Evolutionary conservation across 306 rosid species (phyloP).

Genomic region (Cucurbita pepo): DNA sequence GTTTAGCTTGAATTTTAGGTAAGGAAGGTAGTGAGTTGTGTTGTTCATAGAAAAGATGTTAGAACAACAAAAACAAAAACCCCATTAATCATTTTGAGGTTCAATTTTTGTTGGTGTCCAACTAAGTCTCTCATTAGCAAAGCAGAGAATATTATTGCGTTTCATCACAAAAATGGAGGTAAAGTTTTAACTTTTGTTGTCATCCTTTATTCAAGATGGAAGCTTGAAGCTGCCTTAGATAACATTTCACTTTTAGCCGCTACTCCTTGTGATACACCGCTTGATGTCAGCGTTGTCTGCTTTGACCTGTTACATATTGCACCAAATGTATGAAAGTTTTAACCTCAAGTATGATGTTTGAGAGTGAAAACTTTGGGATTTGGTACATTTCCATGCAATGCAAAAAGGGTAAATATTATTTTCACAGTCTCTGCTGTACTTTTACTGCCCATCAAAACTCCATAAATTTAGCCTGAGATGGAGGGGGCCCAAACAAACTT

Average conservation of each 20-base stretch:
- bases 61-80: not conserved
- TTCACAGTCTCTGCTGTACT: not conserved
- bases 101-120: not conserved
- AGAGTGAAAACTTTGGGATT: not conserved
- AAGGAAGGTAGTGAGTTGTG: not conserved
- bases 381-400: not conserved
- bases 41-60: not conserved
- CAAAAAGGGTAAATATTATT: not conserved
- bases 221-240: no score
- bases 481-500: not conserved
- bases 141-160: not conserved
- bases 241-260: no score
- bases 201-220: not conserved
- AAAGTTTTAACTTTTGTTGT: not conserved
- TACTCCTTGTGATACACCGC: no score
- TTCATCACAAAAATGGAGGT: not conserved
- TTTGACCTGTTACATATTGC: no score
- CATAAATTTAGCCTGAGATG: slow-evolving; percentile 1
- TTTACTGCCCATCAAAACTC: not conserved
- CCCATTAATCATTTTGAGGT: not conserved
- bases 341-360: no score
- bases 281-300: no score
- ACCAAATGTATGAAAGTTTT: no score
- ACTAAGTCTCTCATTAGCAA: not conserved
- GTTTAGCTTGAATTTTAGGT: not conserved